Conservation (phyloP, 495 filamentous ascomycete species). For the Talaromyces adpressus region DNA sequence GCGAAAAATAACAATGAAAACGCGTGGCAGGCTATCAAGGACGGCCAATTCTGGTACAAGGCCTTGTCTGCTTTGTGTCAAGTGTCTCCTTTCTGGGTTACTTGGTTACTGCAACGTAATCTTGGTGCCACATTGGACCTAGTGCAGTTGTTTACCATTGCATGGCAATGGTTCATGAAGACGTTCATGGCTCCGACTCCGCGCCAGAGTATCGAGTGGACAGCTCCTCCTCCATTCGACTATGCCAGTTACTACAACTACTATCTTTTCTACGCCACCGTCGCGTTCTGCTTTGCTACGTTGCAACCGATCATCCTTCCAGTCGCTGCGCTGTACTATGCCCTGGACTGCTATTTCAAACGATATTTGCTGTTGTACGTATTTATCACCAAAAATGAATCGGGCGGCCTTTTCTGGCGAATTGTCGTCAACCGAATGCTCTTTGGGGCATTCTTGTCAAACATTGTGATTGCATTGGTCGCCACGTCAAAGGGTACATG, state of each 20-base stretch:
- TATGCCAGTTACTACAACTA: constrained; percentile 95
- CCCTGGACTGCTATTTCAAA: constrained; percentile 80
- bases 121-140: constrained; percentile 87
- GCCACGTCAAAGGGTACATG: constrained; percentile 51
- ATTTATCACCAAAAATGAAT: constrained; percentile 93
- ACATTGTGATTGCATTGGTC: constrained; percentile 69
- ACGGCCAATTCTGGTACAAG: constrained; percentile 51
- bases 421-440: constrained; percentile 85
- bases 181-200: constrained; percentile 85
- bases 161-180: constrained; percentile 73
- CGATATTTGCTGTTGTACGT: constrained; percentile 94
- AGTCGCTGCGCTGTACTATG: constrained; percentile 84
- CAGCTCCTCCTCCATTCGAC: constrained; percentile 86
- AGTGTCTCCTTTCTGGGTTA: constrained; percentile 88
- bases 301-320: constrained; percentile 89
- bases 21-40: constrained; percentile 61
- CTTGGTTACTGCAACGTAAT: constrained; percentile 87
- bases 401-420: constrained; percentile 90
- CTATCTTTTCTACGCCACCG: constrained; percentile 89
- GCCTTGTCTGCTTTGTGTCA: constrained; percentile 64
- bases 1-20: constrained; percentile 41
- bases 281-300: constrained; percentile 77
- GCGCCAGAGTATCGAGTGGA: constrained; percentile 86
- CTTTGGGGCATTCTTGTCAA: constrained; percentile 73
- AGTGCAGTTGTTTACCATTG: constrained; percentile 70